A percentile compares a stretch with the other conserved stretches of the same genome.
These are phyloP conservation scores for Candida freyschussii DNA, from an alignment of 1,139 yeast species.

Conservation along the genomic window DNA sequence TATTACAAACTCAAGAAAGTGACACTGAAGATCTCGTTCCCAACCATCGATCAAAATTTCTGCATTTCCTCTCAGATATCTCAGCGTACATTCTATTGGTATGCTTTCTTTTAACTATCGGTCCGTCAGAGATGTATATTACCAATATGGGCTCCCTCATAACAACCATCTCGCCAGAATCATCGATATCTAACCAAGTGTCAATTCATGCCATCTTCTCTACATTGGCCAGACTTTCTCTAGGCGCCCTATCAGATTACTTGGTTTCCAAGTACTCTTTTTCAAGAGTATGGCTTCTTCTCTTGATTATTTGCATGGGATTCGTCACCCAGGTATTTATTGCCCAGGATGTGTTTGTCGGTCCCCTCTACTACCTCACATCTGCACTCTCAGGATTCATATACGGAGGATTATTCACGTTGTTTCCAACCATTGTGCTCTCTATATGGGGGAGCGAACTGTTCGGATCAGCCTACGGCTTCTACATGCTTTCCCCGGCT, in stretches of 20 bases:
- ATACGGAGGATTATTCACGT: constrained; percentile 82
- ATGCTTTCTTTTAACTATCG: constrained; percentile 65
- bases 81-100: constrained; percentile 61
- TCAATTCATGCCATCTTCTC: constrained; percentile 52
- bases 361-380: constrained; percentile 32
- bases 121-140: constrained; percentile 84
- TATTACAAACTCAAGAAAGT: constrained; percentile 13
- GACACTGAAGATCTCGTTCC: constrained; percentile 19
- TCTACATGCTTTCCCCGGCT: constrained; percentile 89
- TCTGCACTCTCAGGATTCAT: constrained; percentile 61
- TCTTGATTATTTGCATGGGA: constrained; percentile 40
- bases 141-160: constrained; percentile 77
- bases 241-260: constrained; percentile 67
- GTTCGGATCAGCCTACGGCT: constrained; percentile 92
- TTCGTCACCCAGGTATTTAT: constrained; percentile 37
- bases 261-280: constrained; percentile 31
- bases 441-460: constrained; percentile 86
- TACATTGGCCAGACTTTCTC: constrained; percentile 56
- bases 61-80: constrained; percentile 46
- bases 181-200: constrained; percentile 43
- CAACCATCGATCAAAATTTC: constrained; percentile 43
- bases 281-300: constrained; percentile 42
- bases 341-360: constrained; percentile 14
- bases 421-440: constrained; percentile 79
- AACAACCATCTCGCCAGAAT: constrained; percentile 22